Conservation (phyloP, 805 yeast genomes). For the Yueomyces sp. region DNA sequence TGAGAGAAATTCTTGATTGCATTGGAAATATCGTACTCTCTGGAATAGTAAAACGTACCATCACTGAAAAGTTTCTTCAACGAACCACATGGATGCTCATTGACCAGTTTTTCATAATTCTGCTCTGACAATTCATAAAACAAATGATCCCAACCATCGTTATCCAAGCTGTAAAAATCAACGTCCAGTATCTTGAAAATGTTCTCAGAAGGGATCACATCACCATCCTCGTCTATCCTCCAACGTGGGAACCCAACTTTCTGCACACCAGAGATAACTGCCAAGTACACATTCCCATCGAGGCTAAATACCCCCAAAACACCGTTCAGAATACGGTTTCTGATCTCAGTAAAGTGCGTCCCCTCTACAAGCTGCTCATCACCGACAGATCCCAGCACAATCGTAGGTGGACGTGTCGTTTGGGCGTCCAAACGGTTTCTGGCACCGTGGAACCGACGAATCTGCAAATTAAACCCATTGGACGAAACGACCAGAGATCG, state of each 20-base stretch:
- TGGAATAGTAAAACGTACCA: constrained; percentile 83
- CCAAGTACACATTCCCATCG: constrained; percentile 41
- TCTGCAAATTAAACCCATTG: constrained; percentile 42
- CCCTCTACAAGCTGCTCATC: constrained; percentile 26
- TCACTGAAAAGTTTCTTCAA: constrained; percentile 59
- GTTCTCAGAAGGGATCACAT: constrained; percentile 23
- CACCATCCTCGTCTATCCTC: constrained; percentile 7
- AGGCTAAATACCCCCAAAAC: constrained; percentile 47
- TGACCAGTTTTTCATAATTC: constrained; percentile 20
- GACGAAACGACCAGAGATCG: constrained; percentile 57
- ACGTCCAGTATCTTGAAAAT: constrained; percentile 45
- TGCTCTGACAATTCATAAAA: constrained; percentile 14
- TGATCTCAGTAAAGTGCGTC: constrained; percentile 28
- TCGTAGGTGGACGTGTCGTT: constrained; percentile 18
- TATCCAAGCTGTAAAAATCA: constrained; percentile 50
- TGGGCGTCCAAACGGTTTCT: constrained; percentile 10
- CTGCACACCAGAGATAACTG: constrained; percentile 41
- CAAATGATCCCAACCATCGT: constrained; percentile 36
- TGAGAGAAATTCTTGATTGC: constrained; percentile 47
- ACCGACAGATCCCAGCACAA: constrained; percentile 36
- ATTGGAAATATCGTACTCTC: constrained; percentile 81
- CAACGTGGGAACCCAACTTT: constrained; percentile 45
- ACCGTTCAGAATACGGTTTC: constrained; percentile 31
- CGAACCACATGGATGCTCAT: constrained; percentile 70
- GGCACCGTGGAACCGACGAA: constrained; percentile 28